These are phyloP conservation scores for Sphagnum fallax DNA, from an alignment of 228 moss, liverwort and hornwort species.

Conservation along the genomic window DNA sequence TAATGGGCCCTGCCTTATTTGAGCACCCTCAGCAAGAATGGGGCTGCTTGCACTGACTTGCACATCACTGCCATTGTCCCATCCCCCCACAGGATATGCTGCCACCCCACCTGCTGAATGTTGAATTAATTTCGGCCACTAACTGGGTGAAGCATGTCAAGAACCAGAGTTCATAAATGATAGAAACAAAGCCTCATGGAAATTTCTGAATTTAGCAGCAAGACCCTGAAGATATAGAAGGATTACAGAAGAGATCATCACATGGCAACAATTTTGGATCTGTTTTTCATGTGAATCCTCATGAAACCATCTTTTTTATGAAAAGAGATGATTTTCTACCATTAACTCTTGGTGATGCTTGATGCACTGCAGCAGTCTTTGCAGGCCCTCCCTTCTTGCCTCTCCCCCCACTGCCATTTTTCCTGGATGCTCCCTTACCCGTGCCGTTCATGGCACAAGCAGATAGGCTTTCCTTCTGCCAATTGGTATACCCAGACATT, in stretches of 20 bases:
- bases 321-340: neutral
- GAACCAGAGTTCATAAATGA: too few relatives aligned
- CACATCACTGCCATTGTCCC: neutral
- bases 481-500: too few relatives aligned
- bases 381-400: too few relatives aligned
- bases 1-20: slow-evolving; percentile 6
- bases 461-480: too few relatives aligned
- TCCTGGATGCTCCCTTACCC: too few relatives aligned
- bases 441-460: too few relatives aligned
- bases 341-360: neutral
- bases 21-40: neutral
- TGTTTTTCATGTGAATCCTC: neutral
- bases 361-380: neutral
- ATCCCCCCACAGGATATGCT: neutral
- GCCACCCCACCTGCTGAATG: neutral
- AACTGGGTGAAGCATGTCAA: too few relatives aligned
- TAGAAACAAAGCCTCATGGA: neutral
- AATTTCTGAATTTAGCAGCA: neutral
- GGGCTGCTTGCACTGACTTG: neutral
- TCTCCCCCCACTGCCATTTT: too few relatives aligned
- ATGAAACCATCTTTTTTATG: neutral
- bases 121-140: neutral
- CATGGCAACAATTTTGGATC: neutral
- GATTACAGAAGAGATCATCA: too few relatives aligned
- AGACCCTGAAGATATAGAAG: too few relatives aligned